Base-by-base conservation (phyloP, 768 basidiomycete genomes). In the Glaciozyma antarctica region DNA sequence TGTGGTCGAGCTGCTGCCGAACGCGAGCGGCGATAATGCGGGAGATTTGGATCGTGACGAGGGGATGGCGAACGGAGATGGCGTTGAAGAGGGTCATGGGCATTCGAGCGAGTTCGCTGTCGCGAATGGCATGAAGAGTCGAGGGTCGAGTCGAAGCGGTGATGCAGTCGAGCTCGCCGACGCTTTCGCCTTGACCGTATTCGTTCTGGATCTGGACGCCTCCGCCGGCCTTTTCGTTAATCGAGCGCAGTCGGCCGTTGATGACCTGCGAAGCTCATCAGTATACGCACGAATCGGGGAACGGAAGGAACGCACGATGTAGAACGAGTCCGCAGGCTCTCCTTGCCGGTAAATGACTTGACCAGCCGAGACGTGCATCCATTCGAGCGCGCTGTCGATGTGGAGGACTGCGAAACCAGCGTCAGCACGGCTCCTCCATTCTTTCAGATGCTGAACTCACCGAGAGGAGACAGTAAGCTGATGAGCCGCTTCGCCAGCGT, bases 11-110 rank as follows among this genome's bases (percentile, higher is more conserved):
- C 75, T 93, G 89, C 67, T 84, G 84, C 62, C 90, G 81, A 6
- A 98, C 90, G 51, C 95, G 85, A 38, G 88, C 88, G 16, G 95
- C 95, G 67, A 99, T 97, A 81, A 87, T 89, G 24, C 86, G 83
- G 44, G 91, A 77, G 28, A 94, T 71, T 54, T 73, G 71, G 49
- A 75, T 69, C 21, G 74, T 73, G 43, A 73, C 70, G 48, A 68
- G 58, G 17, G 74, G 74, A 58, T 75, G 73, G 24, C 71, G 63
- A 16, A 73, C 70, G 26, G 70, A 71, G 64, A 98, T 94, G 1
- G 95, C 95, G 76, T 98, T 98, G 80, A 98, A 99, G 15, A 99
- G 81, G 0, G 95, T 95, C 73, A 88, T 86, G 1, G 95, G 95
- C 88, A 99, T 95, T 34, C 94, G 81, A 34, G 94, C 94, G 17